Conservation (phyloP, 2,329 filamentous ascomycete genomes). For the Chrysoporthe austroafricana region DNA sequence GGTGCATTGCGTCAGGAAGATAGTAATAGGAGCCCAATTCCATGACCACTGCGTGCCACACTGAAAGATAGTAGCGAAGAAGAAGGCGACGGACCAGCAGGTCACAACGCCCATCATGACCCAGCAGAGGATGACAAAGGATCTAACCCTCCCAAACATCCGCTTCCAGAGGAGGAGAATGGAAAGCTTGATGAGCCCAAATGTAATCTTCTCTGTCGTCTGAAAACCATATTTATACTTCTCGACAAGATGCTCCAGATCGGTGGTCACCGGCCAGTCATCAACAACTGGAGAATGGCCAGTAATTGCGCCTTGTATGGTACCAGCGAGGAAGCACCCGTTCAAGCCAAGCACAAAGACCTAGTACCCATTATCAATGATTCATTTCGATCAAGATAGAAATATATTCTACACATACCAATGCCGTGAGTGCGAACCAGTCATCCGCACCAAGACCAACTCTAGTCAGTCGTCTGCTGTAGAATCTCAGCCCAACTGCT, state of each 20-base stretch:
- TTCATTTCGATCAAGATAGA: background rate
- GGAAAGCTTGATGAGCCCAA: slow-evolving; percentile 33
- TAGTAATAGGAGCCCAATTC: slow-evolving; percentile 30
- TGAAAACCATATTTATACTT: slow-evolving; percentile 33
- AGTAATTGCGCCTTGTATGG: background rate
- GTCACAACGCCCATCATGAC: slow-evolving; percentile 28
- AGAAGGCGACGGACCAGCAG: slow-evolving; percentile 31
- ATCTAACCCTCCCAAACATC: slow-evolving; percentile 25
- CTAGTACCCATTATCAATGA: background rate
- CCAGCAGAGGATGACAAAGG: slow-evolving; percentile 25
- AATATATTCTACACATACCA: background rate
- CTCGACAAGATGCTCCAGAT: slow-evolving; percentile 25
- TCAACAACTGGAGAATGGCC: slow-evolving; percentile 16
- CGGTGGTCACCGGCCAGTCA: slow-evolving; percentile 25
- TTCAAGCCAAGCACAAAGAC: background rate
- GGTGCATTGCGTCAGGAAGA: slow-evolving; percentile 25
- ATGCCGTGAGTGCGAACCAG: slow-evolving; percentile 26
- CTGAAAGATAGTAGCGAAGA: slow-evolving; percentile 33
- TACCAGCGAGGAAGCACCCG: background rate
- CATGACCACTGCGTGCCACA: slow-evolving; percentile 27
- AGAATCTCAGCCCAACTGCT: slow-evolving; percentile 22
- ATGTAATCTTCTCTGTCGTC: slow-evolving; percentile 29
- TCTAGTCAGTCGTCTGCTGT: slow-evolving; percentile 24
- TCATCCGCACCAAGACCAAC: slow-evolving; percentile 27
- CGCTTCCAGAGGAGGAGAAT: slow-evolving; percentile 33